Evolutionary conservation across 345 rosid species (phyloP), one percentile per base, ranked within the genome.

Genomic region (Camelina laxa): DNA sequence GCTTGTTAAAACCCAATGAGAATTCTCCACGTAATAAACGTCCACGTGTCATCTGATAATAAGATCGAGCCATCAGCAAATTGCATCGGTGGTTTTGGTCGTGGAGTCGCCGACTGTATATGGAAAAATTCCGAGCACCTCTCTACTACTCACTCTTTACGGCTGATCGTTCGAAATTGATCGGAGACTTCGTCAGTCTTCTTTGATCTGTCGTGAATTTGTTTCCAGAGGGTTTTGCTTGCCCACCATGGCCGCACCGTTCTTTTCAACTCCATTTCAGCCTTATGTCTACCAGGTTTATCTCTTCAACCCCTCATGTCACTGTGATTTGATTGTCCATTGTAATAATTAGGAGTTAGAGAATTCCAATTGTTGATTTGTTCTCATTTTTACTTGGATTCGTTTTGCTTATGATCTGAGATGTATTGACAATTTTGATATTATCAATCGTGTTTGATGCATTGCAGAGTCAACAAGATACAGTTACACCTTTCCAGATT

Each of bases 251-350:
- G 97, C 99, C 30, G 97, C 99, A 20, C 97, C 99, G 24, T 95
- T 92, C 75, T 95, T 95, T 83, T 84, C 97, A 1, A 95, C 97
- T 61, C 99, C 99, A 74, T 87, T 95, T 82, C 99, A 95, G 81
- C 99, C 98, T 16, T 92, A 90, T 55, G 94, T 95, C 55, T 92
- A 95, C 70, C 99, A 95, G 98, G 99, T 90, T 69, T 30, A 44
- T 60, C 35, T 9, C 30, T 58, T 42, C 24, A 1, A 6, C n/a
- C n/a, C n/a, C n/a, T 16, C 30, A 55, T 31, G 19, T 56, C 6
- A 22, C 20, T 60, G 11, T 12, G 79, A 41, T 41, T 17, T 21
- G 16, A 8, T 22, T 45, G 9, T 67, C 60, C 38, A 49, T 30
- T 50, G n/a, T 41, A 21, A 5, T 60, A 33, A 60, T 21, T 44